Evolutionary conservation across 1,284 basidiomycete genomes (phyloP), one percentile per base, ranked within the genome.

Genomic region (Cerrena zonata): DNA sequence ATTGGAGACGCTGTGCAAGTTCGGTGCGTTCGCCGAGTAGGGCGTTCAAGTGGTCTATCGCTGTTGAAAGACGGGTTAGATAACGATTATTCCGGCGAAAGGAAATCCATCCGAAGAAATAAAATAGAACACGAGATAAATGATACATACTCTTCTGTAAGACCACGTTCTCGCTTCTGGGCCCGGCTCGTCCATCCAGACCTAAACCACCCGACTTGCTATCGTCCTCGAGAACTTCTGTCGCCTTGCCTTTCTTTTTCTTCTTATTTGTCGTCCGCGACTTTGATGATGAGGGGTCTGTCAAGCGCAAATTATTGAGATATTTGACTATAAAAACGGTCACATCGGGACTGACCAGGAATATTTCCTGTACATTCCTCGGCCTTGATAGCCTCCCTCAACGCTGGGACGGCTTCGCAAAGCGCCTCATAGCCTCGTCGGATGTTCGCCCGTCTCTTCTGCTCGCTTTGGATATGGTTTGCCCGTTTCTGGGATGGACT

Each of bases 401-500:
- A 72, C 4, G 86, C 74, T n/a, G 91, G 90, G 0, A 93, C 82
- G 30, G 80, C 79, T 19, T 84, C 84, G 62, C 89, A 91, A 0
- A 94, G 74, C 15, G 87, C 77, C 61, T 94, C 92, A 65, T 94
- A 94, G 3, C 91, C 92, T 46, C 84, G 74, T 13, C 91, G 77
- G 47, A 94, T 94, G 58, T 93, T 94, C 19, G 90, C 90, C n/a
- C 92, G 78, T 22, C 92, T 80, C 68, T 94, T 94, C 70, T 93
- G 91, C 68, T 89, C 86, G 4, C 83, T 87, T 58, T 92, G 89
- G 56, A 94, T 94, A 63, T 94, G 91, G 61, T 94, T 94, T 38
- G 89, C 90, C 65, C 93, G 92, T 68, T 94, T 94, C 71, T 94
- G 91, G 7, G 86, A 87, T 0, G 70, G 63, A 21, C 64, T 66